Evolutionary conservation across 2,329 filamentous ascomycete genomes (phyloP), one percentile per base, ranked within the genome.

Genomic region (Monosporascus sp.): DNA sequence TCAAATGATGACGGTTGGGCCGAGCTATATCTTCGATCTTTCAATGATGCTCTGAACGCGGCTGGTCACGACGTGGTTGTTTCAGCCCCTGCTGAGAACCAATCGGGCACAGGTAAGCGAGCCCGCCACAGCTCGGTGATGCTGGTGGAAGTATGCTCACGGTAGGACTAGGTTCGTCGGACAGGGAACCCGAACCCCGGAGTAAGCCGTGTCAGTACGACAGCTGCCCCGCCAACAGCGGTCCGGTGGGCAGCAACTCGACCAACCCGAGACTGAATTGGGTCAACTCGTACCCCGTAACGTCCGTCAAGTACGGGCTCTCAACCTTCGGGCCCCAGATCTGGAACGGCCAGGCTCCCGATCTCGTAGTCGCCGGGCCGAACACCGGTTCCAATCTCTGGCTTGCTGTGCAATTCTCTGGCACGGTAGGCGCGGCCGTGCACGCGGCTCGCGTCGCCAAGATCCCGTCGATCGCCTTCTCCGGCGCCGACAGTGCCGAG

Each of bases 1-100:
- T 79, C 80, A 59, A 90, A 90, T 68, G 86, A 90, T 59, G 87
- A 90, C 64, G 86, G 87, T 36, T 90, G 87, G 87, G 84, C 86
- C 5, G 86, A 88, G 71, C 77, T 78, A 41, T 87, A 89, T 62
- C 71, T 86, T 49, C 80, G 86, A 17, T 75, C 77, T 0, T 72
- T 88, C 50, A 81, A 86, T 69, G 69, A 81, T 50, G 73, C 76
- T 14, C 70, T 90, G 41, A 76, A 70, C 9, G 68, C 69, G 2
- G 76, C 80, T 2, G 83, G 82, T 0, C 80, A 88, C 60, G 73
- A 82, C 9, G 82, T 84, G 8, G 74, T 89, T 9, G 73, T 90
- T 6, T 87, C 85, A 0, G 83, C 76, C 0, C 86, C 87, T 0
- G 85, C 86, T 0, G 79, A 87, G 52, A 82, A 88, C 66, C 70